Base-by-base conservation (phyloP, 139 green algal species). In the Auxenochlorella protothecoides region DNA sequence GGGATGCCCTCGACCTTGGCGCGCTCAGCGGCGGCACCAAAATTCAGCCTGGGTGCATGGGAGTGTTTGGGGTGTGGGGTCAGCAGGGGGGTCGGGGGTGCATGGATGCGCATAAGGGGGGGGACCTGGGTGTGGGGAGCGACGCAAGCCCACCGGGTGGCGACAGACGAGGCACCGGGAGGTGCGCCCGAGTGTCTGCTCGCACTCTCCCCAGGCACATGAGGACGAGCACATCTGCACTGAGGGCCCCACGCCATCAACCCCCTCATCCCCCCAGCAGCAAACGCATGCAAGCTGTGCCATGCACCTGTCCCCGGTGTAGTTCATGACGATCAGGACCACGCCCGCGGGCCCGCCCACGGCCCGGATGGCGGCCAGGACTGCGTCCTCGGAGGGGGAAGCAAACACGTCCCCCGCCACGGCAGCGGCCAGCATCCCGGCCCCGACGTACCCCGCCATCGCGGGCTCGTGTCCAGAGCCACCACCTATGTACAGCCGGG, bases 401-500 rank as follows among this genome's bases (percentile, higher is more conserved):
- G 85, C 85, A 79, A 97, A 97, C 6, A 97, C 79, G 56, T 97
- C 90, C 0, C 93, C 93, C 65, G 79, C 87, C 52, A 97, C 92
- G 3, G 93, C 93, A 2, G 93, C 93, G 2, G 87, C 79, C 16
- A 98, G 83, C 88, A 97, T 92, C 60, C 92, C 91, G 51, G 61
- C 16, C 0, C 93, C 93, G 14, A 97, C 83, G 66, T 89, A 96
- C 4, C 91, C 89, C 13, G 79, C 82, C 55, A 90, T 86, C 2
- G 84, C 87, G 0, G 93, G 93, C 83, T 98, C 93, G 69, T 98
- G 93, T 3, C 93, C 91, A 53, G 67, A 81, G 44, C 93, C 91
- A 15, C 93, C 91, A 13, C 88, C 88, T 79, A 66, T 44, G 27
- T 44, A 44, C 27, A 44, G 27, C 27, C 27, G 27, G 27, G 27